Conservation (phyloP, 331 rosid species). For the Telfairia occidentalis region DNA sequence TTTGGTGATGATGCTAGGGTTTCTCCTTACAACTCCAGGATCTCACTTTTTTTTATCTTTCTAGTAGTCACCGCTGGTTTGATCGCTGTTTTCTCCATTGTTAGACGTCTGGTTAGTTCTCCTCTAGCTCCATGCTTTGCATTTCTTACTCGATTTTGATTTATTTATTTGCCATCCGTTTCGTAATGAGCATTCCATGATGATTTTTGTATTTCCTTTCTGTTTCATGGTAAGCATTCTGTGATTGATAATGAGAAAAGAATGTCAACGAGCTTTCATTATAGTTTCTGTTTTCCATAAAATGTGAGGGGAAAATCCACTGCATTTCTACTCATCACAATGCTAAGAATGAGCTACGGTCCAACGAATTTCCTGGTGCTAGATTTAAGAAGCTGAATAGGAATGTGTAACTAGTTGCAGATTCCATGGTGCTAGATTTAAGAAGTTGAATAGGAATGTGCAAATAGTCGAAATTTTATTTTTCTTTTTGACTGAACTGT, state of each 20-base stretch:
- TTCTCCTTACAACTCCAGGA: conserved; percentile 51
- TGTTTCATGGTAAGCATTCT: not conserved
- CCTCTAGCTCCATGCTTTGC: not conserved
- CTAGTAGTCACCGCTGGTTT: conserved; percentile 34
- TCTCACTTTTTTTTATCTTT: conserved; percentile 37
- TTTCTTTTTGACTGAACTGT: not conserved
- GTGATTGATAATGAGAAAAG: conserved; percentile 2
- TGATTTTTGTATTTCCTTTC: not conserved
- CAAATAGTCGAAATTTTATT: not conserved
- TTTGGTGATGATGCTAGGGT: conserved; percentile 75
- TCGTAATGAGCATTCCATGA: not conserved
- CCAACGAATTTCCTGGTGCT: not conserved
- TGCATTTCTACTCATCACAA: not conserved
- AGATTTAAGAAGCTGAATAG: not conserved
- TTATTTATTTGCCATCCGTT: not conserved
- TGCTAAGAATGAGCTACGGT: not conserved
- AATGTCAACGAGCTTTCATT: not conserved
- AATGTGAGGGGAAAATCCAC: not conserved
- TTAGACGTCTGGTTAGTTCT: conserved; percentile 45
- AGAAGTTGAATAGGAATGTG: not conserved
- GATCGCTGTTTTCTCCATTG: conserved; percentile 41
- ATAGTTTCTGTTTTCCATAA: not conserved
- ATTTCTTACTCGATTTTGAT: not conserved
- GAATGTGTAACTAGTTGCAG: not conserved
- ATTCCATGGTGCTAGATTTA: not conserved